Base-by-base conservation (phyloP, 225 moss, liverwort and hornwort species). In the Bryoerythrophyllum caledonicum region DNA sequence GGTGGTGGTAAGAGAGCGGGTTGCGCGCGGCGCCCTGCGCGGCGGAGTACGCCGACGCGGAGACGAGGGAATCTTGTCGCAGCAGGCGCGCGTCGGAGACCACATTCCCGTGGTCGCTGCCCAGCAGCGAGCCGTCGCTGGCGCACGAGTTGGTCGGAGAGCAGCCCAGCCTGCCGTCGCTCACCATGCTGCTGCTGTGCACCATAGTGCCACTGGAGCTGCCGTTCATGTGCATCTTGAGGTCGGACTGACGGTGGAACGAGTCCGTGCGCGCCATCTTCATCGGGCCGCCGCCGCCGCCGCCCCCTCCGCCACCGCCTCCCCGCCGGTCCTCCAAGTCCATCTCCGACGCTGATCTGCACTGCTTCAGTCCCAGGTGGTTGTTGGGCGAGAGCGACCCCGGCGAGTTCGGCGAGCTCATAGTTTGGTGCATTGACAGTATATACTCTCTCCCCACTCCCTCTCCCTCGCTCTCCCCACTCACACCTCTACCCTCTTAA, bases 141-240 rank as follows among this genome's bases (percentile, higher is more conserved):
- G 96, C 96, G 67, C 96, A 96, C 3, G 94, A 94, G 90, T 96
- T 94, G 2, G 96, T 93, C 0, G 96, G 94, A 5, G 94, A 94
- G 76, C 96, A 96, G n/a, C 93, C 96, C 34, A 92, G 79, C 60
- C 93, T 80, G 30, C 96, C 96, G 35, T 96, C 96, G 54, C 91
- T 93, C 12, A 93, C 93, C 76, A 96, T 86, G 48, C 94, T 94
- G 80, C 88, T 90, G 76, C 96, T 96, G 6, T 92, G 89, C 13
- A 92, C 94, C 77, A 96, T 82, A 20, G 96, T 90, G 1, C 90
- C 96, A 52, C 91, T 90, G n/a, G 93, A 90, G 55, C 93, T 94
- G 68, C 93, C 91, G 83, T 89, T 94, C 90, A 96, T 94, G 86
- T 96, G 96, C 89, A 94, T 94, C 87, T 96, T 93, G 8, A 92